These are phyloP conservation scores for Symbiotaphrina buchneri DNA, from an alignment of 495 filamentous ascomycete species.

Conservation along the genomic window DNA sequence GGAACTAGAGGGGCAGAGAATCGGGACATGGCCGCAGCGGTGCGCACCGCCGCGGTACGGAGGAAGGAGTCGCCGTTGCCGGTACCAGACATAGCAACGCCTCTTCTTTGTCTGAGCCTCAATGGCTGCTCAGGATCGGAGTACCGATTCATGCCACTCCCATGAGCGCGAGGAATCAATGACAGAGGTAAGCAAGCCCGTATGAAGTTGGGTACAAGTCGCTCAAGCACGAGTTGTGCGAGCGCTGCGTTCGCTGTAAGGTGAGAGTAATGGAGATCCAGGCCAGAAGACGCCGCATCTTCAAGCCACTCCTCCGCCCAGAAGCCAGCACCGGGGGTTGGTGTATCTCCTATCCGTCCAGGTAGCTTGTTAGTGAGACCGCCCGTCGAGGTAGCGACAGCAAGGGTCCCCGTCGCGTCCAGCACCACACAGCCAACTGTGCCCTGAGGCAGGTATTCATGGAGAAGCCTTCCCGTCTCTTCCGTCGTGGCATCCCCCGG, in stretches of 20 bases:
- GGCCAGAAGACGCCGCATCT: too few species aligned
- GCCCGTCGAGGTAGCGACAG: conserved; percentile 67
- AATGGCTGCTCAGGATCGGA: too few species aligned
- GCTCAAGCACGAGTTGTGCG: too few species aligned
- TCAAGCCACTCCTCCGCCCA: conserved; percentile 72
- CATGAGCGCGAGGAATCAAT: too few species aligned
- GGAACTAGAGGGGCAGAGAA: conserved; percentile 21
- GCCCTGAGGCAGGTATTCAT: conserved; percentile 55
- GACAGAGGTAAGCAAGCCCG: too few species aligned
- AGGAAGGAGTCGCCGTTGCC: conserved; percentile 86
- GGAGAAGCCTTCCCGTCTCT: conserved; percentile 17
- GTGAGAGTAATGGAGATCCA: too few species aligned
- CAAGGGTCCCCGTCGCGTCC: conserved; percentile 47
- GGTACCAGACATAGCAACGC: conserved; percentile 60
- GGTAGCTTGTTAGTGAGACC: conserved; percentile 78
- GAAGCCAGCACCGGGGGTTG: conserved; percentile 66
- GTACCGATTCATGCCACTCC: too few species aligned
- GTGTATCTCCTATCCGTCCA: conserved; percentile 72
- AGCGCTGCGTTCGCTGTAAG: too few species aligned
- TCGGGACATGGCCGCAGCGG: conserved; percentile 48
- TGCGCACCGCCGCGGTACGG: conserved; percentile 44
- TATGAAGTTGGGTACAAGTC: too few species aligned
- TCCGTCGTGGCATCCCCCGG: conserved; percentile 12
- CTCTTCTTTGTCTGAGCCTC: too few species aligned
- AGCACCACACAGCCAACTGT: conserved; percentile 70